A percentile compares a stretch with the other conserved stretches of the same genome.
Evolutionary conservation across 1,139 yeast species (phyloP).

Genomic region (Eremothecium cymbalariae): DNA sequence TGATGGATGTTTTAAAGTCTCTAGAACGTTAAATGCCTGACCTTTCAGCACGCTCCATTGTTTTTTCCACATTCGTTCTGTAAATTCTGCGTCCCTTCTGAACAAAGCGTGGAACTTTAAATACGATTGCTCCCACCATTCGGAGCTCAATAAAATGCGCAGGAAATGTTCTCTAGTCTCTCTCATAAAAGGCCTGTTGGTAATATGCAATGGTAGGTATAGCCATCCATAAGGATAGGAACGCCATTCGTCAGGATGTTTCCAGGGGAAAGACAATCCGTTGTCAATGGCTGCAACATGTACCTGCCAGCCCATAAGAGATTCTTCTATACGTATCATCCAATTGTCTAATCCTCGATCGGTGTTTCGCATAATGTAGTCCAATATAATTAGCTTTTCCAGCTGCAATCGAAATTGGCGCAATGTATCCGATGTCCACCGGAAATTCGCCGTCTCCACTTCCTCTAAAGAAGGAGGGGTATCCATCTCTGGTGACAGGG

Average conservation of each 20-base stretch:
- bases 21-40: slow-evolving; percentile 71
- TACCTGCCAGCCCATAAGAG: slow-evolving; percentile 36
- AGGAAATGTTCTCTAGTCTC: slow-evolving; percentile 51
- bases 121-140: slow-evolving; percentile 66
- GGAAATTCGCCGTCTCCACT: slow-evolving; percentile 28
- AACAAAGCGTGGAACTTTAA: slow-evolving; percentile 42
- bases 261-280: slow-evolving; percentile 74
- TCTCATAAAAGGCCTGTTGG: slow-evolving; percentile 60
- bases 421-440: slow-evolving; percentile 48
- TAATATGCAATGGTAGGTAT: slow-evolving; percentile 52
- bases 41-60: slow-evolving; percentile 71
- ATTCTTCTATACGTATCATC: slow-evolving; percentile 49
- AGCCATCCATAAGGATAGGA: slow-evolving; percentile 78
- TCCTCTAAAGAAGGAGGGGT: slow-evolving; percentile 6
- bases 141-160: slow-evolving; percentile 49
- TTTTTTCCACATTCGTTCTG: slow-evolving; percentile 56
- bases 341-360: slow-evolving; percentile 71
- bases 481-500: slow-evolving; percentile 48
- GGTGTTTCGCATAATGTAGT: slow-evolving; percentile 66
- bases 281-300: slow-evolving; percentile 69
- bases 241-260: slow-evolving; percentile 77
- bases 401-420: slow-evolving; percentile 52
- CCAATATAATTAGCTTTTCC: slow-evolving; percentile 63
- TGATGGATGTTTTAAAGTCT: slow-evolving; percentile 46
- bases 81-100: slow-evolving; percentile 52